These are phyloP conservation scores for Omphalotus guepiniiformis DNA, from an alignment of 768 basidiomycete genomes.

Conservation along the genomic window DNA sequence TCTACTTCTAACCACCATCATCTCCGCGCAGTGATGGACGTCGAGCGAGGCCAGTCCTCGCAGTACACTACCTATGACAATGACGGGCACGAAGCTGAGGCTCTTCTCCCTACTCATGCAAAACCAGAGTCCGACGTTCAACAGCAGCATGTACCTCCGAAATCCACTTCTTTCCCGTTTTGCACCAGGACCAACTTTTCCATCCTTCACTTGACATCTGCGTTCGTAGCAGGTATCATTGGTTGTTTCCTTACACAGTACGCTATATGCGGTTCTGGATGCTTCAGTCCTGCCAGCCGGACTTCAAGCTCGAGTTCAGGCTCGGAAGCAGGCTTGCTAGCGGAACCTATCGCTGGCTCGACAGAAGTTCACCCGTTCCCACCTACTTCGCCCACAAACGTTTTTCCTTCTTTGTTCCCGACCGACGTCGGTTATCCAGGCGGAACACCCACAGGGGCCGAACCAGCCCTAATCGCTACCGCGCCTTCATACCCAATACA, in stretches of 20 bases:
- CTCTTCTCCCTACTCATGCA: conserved; percentile 28
- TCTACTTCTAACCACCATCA: neutral
- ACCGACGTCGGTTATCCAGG: conserved; percentile 75
- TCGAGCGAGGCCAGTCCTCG: conserved; percentile 6
- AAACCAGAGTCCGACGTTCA: conserved; percentile 1
- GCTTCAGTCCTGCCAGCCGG: conserved; percentile 25
- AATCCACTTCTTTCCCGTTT: conserved; percentile 11
- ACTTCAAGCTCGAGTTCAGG: neutral
- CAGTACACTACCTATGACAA: conserved; percentile 12
- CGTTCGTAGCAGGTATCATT: conserved; percentile 52
- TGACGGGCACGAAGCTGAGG: conserved; percentile 25
- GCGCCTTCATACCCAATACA: conserved; percentile 79
- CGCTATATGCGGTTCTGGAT: conserved; percentile 38
- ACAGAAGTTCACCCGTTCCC: conserved; percentile 68
- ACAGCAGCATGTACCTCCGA: conserved; percentile 1
- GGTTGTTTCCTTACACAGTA: conserved; percentile 49
- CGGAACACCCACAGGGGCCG: conserved; percentile 74
- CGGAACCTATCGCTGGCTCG: conserved; percentile 69
- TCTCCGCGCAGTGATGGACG: no score
- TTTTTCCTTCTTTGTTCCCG: conserved; percentile 69
- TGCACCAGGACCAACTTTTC: conserved; percentile 26
- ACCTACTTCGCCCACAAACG: conserved; percentile 70
- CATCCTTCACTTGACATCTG: conserved; percentile 35
- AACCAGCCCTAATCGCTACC: conserved; percentile 66
- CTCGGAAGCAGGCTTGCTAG: conserved; percentile 32